Evolutionary conservation across 2,329 filamentous ascomycete species (phyloP), one percentile per base, ranked within the genome.

Genomic region (Cladosporium sp.): DNA sequence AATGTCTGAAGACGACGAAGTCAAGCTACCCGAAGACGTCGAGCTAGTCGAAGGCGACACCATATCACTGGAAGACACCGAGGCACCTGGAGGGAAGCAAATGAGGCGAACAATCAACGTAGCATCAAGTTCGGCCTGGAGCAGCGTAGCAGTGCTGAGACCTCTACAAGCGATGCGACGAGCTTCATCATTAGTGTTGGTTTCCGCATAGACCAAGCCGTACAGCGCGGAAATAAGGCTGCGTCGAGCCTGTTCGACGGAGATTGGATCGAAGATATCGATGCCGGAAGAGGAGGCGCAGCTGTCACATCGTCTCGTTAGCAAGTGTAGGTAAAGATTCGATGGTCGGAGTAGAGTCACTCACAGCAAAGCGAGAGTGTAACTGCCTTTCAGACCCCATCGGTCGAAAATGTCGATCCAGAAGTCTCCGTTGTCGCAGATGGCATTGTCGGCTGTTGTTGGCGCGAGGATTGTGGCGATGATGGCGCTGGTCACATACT

Each of bases 251-350:
- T 50, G 20, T 8, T 22, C 13, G 7, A 43, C 19, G 16, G 39
- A 38, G 38, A 19, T 30, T 8, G 32, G 32, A 13, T 20, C 39
- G 38, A 50, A 50, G 3, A 50, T 9, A 8, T 35, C 25, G 15
- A 32, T 43, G 11, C 38, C 38, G 4, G 32, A 39, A 11, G 32
- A 39, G 8, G 40, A 43, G 29, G 48, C 48, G 19, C 48, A 50
- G 16, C 48, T 50, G n/a, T 13, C 15, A 38, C 11, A 15, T 15
- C 18, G n/a, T 5, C 22, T 19, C 8, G 15, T 38, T 30, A 38
- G 35, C 12, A 27, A 27, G 9, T 27, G 22, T 27, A 27, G 22
- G 22, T 4, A 27, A 27, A 9, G n/a, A n/a, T 41, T 19, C 20
- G 8, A 15, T 4, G 18, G 11, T n/a, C n/a, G n/a, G n/a, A n/a